Conservation (phyloP, 2,329 filamentous ascomycete species). For the Alternaria alternata region DNA sequence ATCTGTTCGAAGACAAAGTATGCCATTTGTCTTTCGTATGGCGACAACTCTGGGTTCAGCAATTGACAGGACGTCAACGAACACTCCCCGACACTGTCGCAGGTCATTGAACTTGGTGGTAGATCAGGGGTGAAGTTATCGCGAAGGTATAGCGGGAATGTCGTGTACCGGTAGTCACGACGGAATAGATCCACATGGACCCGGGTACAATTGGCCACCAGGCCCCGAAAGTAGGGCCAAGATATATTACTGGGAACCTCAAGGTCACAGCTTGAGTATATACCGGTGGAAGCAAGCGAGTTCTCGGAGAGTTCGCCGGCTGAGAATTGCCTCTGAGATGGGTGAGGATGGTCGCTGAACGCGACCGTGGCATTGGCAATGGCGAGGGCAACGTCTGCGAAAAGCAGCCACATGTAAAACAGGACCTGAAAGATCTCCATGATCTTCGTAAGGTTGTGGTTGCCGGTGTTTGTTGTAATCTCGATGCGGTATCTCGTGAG, state of each 20-base stretch:
- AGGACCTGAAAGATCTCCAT: rapidly evolving
- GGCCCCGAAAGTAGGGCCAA: no score
- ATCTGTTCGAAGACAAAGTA: conserved; percentile 16
- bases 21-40: conserved; percentile 9
- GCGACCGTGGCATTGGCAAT: rapidly evolving
- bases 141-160: conserved; percentile 4
- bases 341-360: no score
- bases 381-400: rapidly evolving
- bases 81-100: conserved; percentile 8
- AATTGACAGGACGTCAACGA: background rate
- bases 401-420: background rate
- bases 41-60: background rate
- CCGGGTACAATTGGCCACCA: background rate
- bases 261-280: background rate
- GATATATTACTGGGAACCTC: background rate
- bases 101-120: conserved; percentile 1
- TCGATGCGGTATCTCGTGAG: no score
- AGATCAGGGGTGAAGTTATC: background rate
- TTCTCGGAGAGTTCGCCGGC: no score
- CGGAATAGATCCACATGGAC: background rate
- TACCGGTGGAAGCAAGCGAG: no score
- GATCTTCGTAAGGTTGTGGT: rapidly evolving
- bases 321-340: no score
- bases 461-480: background rate
- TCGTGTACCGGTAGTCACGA: background rate